A percentile compares a stretch with the other conserved stretches of the same genome.
Conservation (phyloP, 306 rosid species). For the Fragaria iinumae region DNA sequence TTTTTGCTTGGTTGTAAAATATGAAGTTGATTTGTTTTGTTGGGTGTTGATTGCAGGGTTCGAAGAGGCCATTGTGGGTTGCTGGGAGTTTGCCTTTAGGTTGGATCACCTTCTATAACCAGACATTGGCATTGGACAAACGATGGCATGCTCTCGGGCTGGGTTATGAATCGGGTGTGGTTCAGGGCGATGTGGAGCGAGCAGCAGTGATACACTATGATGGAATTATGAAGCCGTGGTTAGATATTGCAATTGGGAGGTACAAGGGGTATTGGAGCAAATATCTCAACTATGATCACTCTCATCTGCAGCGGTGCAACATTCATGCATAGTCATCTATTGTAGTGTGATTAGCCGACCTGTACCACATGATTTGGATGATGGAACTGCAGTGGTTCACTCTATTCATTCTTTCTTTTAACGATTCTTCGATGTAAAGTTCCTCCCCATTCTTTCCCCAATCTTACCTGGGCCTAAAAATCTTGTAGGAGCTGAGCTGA, state of each 20-base stretch:
- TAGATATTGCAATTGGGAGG: conserved; percentile 70
- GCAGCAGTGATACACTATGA: conserved; percentile 90
- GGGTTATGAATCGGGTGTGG: conserved; percentile 53
- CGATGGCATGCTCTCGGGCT: conserved; percentile 87
- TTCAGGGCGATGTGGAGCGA: conserved; percentile 44
- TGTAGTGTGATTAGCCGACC: background rate
- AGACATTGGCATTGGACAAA: conserved; percentile 58
- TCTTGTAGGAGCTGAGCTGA: conserved; percentile 48
- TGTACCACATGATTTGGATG: conserved; percentile 9
- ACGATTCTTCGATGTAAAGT: conserved; percentile 61
- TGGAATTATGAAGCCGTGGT: conserved; percentile 95
- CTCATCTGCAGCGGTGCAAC: conserved; percentile 83
- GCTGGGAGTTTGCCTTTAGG: conserved; percentile 84
- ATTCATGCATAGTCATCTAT: conserved; percentile 52
- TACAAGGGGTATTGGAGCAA: conserved; percentile 74
- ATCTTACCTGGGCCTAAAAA: conserved; percentile 19
- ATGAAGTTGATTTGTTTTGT: background rate
- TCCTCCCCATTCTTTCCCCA: conserved; percentile 32
- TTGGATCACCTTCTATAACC: conserved; percentile 86
- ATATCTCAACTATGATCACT: conserved; percentile 52
- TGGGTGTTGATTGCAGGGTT: conserved; percentile 58
- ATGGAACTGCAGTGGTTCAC: conserved; percentile 26
- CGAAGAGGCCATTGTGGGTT: conserved; percentile 59
- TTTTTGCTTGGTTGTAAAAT: background rate
- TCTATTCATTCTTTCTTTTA: conserved; percentile 53